Evolutionary conservation across 2,329 filamentous ascomycete genomes (phyloP), one percentile per base, ranked within the genome.

Genomic region (Teratosphaeria nubilosa): DNA sequence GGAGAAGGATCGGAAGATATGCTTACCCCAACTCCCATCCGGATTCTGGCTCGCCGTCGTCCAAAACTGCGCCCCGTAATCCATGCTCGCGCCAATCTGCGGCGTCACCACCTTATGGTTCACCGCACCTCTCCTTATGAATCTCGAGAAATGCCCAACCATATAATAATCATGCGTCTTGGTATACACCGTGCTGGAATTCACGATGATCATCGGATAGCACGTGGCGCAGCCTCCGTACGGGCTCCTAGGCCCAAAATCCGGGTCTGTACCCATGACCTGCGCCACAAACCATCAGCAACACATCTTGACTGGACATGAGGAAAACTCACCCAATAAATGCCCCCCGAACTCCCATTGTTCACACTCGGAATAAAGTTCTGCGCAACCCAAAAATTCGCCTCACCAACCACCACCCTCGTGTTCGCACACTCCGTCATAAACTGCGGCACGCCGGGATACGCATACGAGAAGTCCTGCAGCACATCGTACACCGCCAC

Each of bases 131-230:
- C 65, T 56, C 10, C 63, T 54, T 4, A 68, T 58, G 57, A 65
- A 68, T 41, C 63, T 57, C 20, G 56, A 60, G 66, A 79, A 80
- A 65, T 82, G 80, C 0, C 77, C 79, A 59, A 82, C 70, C 74
- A 80, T 79, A 65, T 81, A 81, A 68, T 80, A 81, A 59, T 80
- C 78, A 7, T 77, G 72, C 30, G 74, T 75, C 59, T 76, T 74
- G 5, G 68, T 70, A 66, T 81, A 82, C 2, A 72, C 74, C 11
- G 71, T 64, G 7, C 68, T 66, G 13, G 70, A 91, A 75, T 95
- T 90, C 70, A 94, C 80, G 59, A 88, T 91, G 64, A 86, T 89
- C 37, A 94, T 84, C 51, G 90, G 90, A 1, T 72, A 73, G 66
- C 77, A 79, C 9, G 67, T 69, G 24, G 60, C 62, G 66, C 77